These are phyloP conservation scores for Trypethelium eluteriae DNA, from an alignment of 495 filamentous ascomycete genomes.

Conservation along the genomic window DNA sequence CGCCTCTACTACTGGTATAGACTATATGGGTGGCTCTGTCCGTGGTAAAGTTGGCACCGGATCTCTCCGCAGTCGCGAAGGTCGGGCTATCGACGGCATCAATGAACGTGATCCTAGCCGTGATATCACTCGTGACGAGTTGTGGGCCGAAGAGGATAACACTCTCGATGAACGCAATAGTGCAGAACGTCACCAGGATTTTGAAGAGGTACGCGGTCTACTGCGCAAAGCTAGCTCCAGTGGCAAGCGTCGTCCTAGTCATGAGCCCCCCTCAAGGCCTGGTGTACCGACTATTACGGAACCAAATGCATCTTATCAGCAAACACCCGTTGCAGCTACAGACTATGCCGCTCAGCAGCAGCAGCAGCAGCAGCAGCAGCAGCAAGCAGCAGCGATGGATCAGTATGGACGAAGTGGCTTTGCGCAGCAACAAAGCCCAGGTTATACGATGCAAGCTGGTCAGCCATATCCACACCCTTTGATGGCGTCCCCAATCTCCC, in stretches of 20 bases:
- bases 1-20: slow-evolving; percentile 31
- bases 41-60: slow-evolving; percentile 17
- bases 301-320: slow-evolving; percentile 4
- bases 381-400: slow-evolving; percentile 11
- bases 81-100: slow-evolving; percentile 13
- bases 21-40: slow-evolving; percentile 34
- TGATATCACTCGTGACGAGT: slow-evolving; percentile 26
- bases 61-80: slow-evolving; percentile 17
- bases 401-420: neutral
- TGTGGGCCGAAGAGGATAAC: slow-evolving; percentile 22
- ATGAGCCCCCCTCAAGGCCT: slow-evolving; percentile 7
- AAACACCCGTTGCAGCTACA: neutral
- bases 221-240: slow-evolving; percentile 26
- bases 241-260: slow-evolving; percentile 26
- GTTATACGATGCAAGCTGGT: slow-evolving; percentile 1
- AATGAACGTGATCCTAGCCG: slow-evolving; percentile 16
- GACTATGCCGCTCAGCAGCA: neutral
- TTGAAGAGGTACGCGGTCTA: slow-evolving; percentile 30
- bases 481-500: neutral
- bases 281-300: slow-evolving; percentile 26
- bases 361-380: neutral
- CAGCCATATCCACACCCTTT: slow-evolving; percentile 5
- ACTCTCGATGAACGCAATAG: slow-evolving; percentile 26
- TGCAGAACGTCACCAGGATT: slow-evolving; percentile 20
- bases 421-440: neutral